phyloP scores from a whole-genome alignment of 257 asterid species.

The Jasminum sambac region DNA sequence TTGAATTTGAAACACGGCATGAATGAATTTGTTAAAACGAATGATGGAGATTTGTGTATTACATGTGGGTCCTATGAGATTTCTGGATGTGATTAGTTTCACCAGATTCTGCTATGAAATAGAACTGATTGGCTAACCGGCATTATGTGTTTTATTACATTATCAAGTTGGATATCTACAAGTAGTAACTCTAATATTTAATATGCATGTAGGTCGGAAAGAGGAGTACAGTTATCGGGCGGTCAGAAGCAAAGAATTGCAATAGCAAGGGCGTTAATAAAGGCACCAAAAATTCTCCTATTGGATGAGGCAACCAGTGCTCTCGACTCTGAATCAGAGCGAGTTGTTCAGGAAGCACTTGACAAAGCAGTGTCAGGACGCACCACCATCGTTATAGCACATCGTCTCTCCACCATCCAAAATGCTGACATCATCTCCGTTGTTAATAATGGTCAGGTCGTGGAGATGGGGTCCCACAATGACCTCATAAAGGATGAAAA shows the following conservation, averaged over 20 bases:
- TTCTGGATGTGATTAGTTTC: too few relatives aligned
- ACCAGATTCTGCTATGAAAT: too few relatives aligned
- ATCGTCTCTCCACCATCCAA: conserved; percentile 89
- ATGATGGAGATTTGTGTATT: too few relatives aligned
- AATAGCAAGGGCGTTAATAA: conserved; percentile 85
- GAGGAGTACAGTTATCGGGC: conserved; percentile 96
- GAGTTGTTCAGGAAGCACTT: conserved; percentile 78
- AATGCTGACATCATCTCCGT: conserved; percentile 77
- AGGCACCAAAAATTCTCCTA: conserved; percentile 77
- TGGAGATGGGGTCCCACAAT: conserved; percentile 69
- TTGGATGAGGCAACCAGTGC: conserved; percentile 98
- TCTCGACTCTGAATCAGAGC: conserved; percentile 80
- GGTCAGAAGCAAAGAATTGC: conserved; percentile 97
- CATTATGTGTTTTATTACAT: neutral
- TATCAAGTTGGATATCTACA: neutral
- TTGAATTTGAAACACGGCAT: too few relatives aligned
- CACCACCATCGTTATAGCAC: conserved; percentile 80
- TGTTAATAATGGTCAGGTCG: conserved; percentile 62
- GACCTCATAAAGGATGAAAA: conserved; percentile 42
- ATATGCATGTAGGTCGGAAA: conserved; percentile 70
- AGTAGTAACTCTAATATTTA: neutral
- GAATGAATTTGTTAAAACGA: too few relatives aligned
- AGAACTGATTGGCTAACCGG: too few relatives aligned
- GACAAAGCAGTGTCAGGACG: conserved; percentile 85
- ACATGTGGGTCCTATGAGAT: too few relatives aligned